A percentile compares a stretch with the other conserved stretches of the same genome.
phyloP scores from a whole-genome alignment of 106 monocot species.

The Xerophyta viscosa region DNA sequence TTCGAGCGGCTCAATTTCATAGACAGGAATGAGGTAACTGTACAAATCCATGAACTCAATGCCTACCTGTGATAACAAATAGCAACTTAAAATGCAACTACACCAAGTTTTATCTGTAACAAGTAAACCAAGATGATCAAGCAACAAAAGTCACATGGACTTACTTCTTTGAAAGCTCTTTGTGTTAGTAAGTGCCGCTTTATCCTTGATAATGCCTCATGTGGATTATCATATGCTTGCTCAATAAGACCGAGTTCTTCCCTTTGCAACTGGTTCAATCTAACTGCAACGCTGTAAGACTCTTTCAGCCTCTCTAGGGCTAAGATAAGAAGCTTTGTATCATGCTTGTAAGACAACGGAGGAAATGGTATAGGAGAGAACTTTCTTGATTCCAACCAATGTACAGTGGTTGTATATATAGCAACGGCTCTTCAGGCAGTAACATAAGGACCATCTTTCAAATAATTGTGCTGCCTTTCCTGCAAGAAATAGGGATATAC shows the following conservation, averaged over 20 bases:
- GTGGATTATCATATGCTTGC: slow-evolving; percentile 99
- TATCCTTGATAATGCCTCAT: slow-evolving; percentile 95
- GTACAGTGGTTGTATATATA: slow-evolving; percentile 96
- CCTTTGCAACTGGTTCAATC: slow-evolving; percentile 89
- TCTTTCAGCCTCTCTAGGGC: slow-evolving; percentile 95
- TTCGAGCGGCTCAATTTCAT: slow-evolving; percentile 99
- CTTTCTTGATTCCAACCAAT: slow-evolving; percentile 98
- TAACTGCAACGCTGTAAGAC: slow-evolving; percentile 93
- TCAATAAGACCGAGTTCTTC: slow-evolving; percentile 94
- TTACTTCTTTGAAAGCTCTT: slow-evolving; percentile 97
- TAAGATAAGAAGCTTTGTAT: slow-evolving; percentile 95
- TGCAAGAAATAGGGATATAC: slow-evolving; percentile 17
- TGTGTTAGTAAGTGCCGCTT: slow-evolving; percentile 97
- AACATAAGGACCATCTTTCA: slow-evolving; percentile 99
- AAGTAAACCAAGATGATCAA: neutral
- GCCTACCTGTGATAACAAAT: slow-evolving; percentile 59
- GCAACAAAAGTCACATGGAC: neutral
- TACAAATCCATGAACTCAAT: slow-evolving; percentile 99
- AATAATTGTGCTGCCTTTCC: slow-evolving; percentile 98
- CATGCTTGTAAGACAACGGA: slow-evolving; percentile 96
- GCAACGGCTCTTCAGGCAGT: slow-evolving; percentile 98
- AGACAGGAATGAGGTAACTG: slow-evolving; percentile 95
- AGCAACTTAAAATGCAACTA: neutral
- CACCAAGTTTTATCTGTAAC: no score
- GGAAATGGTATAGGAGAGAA: slow-evolving; percentile 98